Percentiles rank a stretch among this genome's conserved stretches.
Evolutionary conservation across 208 protist species (phyloP).

Genomic region (Leishmania turanica): DNA sequence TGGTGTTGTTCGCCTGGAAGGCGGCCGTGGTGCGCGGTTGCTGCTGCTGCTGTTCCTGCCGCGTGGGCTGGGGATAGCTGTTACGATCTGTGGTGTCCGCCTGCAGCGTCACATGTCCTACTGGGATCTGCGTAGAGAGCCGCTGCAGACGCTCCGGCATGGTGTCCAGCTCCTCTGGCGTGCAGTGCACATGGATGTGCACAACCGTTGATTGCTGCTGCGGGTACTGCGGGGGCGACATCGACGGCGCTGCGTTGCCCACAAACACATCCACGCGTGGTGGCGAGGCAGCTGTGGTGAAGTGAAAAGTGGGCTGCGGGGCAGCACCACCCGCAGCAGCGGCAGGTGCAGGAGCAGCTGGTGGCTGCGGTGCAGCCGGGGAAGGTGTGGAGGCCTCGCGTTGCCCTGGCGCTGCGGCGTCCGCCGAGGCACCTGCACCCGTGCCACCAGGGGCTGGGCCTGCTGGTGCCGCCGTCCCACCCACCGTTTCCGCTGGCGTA

Average conservation of each 20-base stretch:
- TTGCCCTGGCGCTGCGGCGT: neutral
- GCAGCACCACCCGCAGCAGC: neutral
- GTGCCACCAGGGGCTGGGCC: neutral
- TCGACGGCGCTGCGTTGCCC: neutral
- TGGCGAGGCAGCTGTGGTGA: neutral
- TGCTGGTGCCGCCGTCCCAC: neutral
- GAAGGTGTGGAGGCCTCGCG: neutral
- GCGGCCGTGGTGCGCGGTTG: neutral
- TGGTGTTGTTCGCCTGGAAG: neutral
- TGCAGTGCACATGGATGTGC: constrained; percentile 81
- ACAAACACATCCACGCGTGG: constrained; percentile 6
- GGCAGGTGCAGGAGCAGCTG: neutral
- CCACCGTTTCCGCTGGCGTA: neutral
- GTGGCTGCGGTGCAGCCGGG: neutral
- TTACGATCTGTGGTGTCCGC: constrained; percentile 5
- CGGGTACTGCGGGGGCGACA: constrained; percentile 10
- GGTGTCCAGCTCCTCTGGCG: constrained; percentile 58
- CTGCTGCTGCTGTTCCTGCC: constrained; percentile 8
- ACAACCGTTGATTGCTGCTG: constrained; percentile 31
- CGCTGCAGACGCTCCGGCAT: constrained; percentile 56
- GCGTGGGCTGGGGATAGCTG: neutral
- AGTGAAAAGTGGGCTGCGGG: neutral
- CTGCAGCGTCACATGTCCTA: constrained; percentile 9
- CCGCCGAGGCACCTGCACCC: neutral
- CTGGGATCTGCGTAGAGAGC: constrained; percentile 35